These are phyloP conservation scores for Xylariomycetidae sp. DNA, from an alignment of 2,329 filamentous ascomycete genomes.

Conservation along the genomic window DNA sequence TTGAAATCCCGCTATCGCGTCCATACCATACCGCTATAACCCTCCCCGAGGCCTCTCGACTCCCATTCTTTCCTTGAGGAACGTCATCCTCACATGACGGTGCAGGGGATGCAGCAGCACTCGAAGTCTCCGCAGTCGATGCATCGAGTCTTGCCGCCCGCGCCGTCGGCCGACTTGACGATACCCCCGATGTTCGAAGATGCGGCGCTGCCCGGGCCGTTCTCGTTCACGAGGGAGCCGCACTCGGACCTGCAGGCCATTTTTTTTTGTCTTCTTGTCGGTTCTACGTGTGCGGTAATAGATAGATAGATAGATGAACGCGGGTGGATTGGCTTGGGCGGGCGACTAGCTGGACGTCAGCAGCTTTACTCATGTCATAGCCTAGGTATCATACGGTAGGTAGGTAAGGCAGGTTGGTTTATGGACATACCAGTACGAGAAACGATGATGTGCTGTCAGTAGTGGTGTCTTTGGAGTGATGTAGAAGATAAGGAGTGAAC, in stretches of 20 bases:
- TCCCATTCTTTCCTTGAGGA: not conserved
- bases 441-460: no score
- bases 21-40: not conserved
- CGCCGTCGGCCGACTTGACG: constrained; percentile 41
- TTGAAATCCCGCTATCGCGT: no score
- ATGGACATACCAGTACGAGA: no score
- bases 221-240: constrained; percentile 31
- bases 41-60: not conserved
- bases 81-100: constrained; percentile 37
- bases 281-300: no score
- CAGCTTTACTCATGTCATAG: no score
- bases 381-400: no score
- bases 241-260: constrained; percentile 31
- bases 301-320: no score
- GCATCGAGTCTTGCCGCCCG: constrained; percentile 41
- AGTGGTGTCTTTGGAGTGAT: no score
- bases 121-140: constrained; percentile 46
- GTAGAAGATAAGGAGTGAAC: no score
- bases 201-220: constrained; percentile 45
- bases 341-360: no score
- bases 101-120: constrained; percentile 53
- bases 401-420: no score
- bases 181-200: constrained; percentile 46
- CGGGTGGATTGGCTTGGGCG: no score
- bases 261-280: constrained; percentile 1